Evolutionary conservation across 306 rosid species (phyloP).

Genomic region (Rubus parviflorus): DNA sequence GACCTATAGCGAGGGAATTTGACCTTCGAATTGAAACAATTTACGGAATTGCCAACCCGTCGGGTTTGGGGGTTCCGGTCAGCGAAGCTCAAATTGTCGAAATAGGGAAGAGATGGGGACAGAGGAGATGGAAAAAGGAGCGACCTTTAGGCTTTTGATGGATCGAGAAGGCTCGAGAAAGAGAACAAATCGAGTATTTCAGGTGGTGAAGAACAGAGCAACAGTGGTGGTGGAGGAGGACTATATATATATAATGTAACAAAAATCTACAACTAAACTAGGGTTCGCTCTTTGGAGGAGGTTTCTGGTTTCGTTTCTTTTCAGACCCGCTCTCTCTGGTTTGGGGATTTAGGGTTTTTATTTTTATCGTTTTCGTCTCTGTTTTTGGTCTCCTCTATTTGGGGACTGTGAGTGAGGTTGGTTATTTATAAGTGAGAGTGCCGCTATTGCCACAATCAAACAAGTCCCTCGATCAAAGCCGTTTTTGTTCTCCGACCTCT

Average conservation of each 20-base stretch:
- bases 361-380: background rate
- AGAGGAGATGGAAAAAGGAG: conserved; percentile 1
- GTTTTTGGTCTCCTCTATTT: background rate
- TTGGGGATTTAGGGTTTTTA: background rate
- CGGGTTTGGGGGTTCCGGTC: conserved; percentile 13
- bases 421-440: background rate
- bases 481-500: conserved; percentile 1
- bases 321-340: conserved; percentile 12
- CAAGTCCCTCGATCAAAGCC: background rate
- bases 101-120: background rate
- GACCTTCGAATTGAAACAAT: conserved; percentile 6
- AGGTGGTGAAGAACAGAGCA: conserved; percentile 1
- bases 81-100: conserved; percentile 1
- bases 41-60: conserved; percentile 2
- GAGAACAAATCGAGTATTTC: background rate
- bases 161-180: conserved; percentile 30
- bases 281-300: conserved; percentile 30
- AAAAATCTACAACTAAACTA: conserved; percentile 16
- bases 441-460: background rate
- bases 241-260: background rate
- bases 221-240: background rate
- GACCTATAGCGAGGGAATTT: background rate
- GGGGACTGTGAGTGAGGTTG: background rate
- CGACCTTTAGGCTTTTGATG: background rate
- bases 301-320: conserved; percentile 3